A percentile compares a stretch with the other conserved stretches of the same genome.
Evolutionary conservation across 2,329 filamentous ascomycete species (phyloP).

Genomic region (Arthrobotrys musiformis): DNA sequence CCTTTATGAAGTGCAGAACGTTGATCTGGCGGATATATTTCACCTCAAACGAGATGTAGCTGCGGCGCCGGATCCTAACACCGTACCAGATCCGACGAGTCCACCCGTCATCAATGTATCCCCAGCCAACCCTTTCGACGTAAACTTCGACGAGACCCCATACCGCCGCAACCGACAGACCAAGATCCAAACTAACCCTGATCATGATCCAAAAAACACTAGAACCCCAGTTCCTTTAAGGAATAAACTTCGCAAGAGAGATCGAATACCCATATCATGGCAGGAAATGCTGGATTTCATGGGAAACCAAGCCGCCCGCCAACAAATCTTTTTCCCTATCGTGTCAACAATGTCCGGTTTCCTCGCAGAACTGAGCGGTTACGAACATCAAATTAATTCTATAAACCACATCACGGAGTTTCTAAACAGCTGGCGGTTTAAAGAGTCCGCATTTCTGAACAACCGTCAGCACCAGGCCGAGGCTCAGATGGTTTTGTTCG

Average conservation of each 20-base stretch:
- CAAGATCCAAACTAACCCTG: not conserved
- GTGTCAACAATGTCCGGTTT: constrained; percentile 11
- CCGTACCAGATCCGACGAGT: not conserved
- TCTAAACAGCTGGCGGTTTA: not conserved
- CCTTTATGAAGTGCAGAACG: not conserved
- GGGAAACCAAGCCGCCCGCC: not conserved
- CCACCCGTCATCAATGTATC: not conserved
- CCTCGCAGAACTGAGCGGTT: not conserved
- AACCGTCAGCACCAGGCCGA: not conserved
- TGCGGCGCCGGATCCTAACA: not conserved
- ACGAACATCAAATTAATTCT: not conserved
- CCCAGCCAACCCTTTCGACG: not conserved
- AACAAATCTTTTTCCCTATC: not conserved
- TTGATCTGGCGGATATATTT: not conserved
- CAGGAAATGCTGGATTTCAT: constrained; percentile 18
- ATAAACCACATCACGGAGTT: not conserved
- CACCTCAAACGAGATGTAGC: not conserved
- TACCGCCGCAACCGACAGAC: not conserved
- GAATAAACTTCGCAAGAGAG: constrained; percentile 18
- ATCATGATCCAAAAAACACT: not conserved
- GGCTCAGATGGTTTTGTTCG: not conserved
- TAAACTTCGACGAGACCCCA: not conserved
- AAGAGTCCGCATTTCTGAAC: not conserved
- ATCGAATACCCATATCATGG: constrained; percentile 12
- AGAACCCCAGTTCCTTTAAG: not conserved